Base-by-base conservation (phyloP, 2,329 filamentous ascomycete genomes). In the Pseudogymnoascus sp. region DNA sequence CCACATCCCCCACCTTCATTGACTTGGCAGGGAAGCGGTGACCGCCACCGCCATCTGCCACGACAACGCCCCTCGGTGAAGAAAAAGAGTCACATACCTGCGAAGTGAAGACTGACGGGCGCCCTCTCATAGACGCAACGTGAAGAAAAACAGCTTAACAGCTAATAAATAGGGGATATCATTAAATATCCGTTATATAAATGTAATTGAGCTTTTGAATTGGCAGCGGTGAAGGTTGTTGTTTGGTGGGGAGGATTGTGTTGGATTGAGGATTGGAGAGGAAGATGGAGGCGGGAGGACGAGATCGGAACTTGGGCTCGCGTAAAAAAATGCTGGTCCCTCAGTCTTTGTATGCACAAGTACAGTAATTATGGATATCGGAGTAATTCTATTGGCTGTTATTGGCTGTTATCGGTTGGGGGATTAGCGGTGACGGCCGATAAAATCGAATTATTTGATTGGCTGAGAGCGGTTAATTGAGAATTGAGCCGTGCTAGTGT, bases 71-170 rank as follows among this genome's bases (percentile, higher is more conserved):
- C 14, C 24, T 53, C 47, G 26, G 47, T 53, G 47, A 53, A 31
- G 47, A 53, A 53, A 63, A 63, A 69, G 47, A 59, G 61, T 62
- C 11, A 21, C 11, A 62, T 87, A 91, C 89, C 86, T 93, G 89
- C 79, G 89, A 93, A 80, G 89, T 93, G 82, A 91, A 93, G 78
- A 88, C 84, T 78, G 89, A 91, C 80, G 84, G 82, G 84, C 87
- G 87, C 82, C 88, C 88, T 88, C 87, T 89, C 89, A 92, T 92
- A 88, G 8, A 72, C 69, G 21, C 78, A 53, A 53, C 47, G 47
- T 53, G 26, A 31, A 16, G 7, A 53, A 53, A 53, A 31, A 31
- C 47, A 53, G 47, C 47, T 53, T 53, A 53, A n/a, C 47, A 53
- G 47, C 47, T 53, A 53, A 53, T 53, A 53, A 53, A 31, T 53